Evolutionary conservation across 192 early-diverging fungal genomes (phyloP), one percentile per base, ranked within the genome.

Genomic region (Coemansia sp.): DNA sequence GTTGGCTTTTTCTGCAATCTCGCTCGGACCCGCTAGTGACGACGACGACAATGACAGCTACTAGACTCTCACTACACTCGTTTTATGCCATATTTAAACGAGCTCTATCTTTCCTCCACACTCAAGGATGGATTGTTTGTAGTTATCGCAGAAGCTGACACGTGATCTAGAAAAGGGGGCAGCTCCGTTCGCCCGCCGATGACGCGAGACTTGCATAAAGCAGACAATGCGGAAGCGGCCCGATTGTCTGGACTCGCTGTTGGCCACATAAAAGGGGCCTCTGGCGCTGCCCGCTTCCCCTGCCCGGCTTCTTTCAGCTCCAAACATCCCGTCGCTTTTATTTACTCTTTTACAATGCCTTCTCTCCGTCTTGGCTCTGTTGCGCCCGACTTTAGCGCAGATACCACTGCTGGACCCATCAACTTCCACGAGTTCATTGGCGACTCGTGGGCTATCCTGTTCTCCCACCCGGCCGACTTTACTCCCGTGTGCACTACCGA

Each of bases 401-500:
- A 89, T 46, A 94, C 97, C 56, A 98, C 97, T 15, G 63, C 88
- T 63, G 97, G 97, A 60, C 60, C 65, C n/a, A 90, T 98, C 82
- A 80, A 91, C 62, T 95, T 98, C 84, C 93, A 98, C 71, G 82
- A 89, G 14, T 95, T 84, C 50, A 92, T 95, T 50, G 85, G 86
- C 53, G 83, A 86, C 68, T 84, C 84, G 11, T 98, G 97, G 97
- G 91, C 85, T 37, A 83, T 98, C 35, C 88, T 98, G n/a, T 98
- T 98, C 80, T 98, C 96, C 26, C 96, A 98, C 73, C 96, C 97
- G 12, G 97, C 93, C 56, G 93, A 96, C 83, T 97, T 95, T 55
- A 96, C 82, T 21, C 94, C 94, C 27, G 94, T 95, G 22, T 96
- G 95, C 83, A 96, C 94, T 32, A 97, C 94, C 12, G 97, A 98